phyloP scores from a whole-genome alignment of 768 basidiomycete genomes.

The Boletus reticuloceps region DNA sequence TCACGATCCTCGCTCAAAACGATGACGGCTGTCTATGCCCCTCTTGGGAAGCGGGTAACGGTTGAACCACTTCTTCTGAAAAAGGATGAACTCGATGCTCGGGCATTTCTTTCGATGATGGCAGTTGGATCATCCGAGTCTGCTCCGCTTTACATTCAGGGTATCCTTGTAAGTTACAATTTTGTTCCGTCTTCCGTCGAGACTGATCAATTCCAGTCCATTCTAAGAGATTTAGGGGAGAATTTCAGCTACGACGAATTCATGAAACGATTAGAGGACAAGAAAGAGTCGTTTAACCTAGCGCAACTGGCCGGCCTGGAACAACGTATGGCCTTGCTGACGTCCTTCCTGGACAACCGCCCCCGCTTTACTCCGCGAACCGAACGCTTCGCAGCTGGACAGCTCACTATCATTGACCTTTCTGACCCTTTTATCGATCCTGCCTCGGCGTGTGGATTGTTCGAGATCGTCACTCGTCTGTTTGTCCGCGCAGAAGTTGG shows the following conservation, averaged over 20 bases:
- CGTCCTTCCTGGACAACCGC: conserved; percentile 49
- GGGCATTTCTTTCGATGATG: conserved; percentile 75
- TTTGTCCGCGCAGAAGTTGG: conserved; percentile 60
- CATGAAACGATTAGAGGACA: conserved; percentile 40
- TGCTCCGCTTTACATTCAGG: conserved; percentile 69
- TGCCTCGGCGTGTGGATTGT: conserved; percentile 62
- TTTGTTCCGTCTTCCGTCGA: not conserved
- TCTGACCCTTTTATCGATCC: conserved; percentile 75
- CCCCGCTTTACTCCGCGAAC: not conserved
- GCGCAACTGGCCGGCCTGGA: conserved; percentile 54
- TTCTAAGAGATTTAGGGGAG: conserved; percentile 63
- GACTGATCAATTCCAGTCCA: conserved; percentile 38
- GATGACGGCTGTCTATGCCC: conserved; percentile 55
- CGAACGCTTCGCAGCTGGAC: conserved; percentile 51
- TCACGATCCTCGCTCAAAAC: conserved; percentile 60
- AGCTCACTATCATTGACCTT: conserved; percentile 65
- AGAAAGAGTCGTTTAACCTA: conserved; percentile 53
- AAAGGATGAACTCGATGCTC: conserved; percentile 62
- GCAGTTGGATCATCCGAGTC: conserved; percentile 58
- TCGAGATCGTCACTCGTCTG: conserved; percentile 64
- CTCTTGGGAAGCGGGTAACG: conserved; percentile 45
- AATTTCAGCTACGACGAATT: conserved; percentile 53
- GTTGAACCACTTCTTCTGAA: conserved; percentile 56
- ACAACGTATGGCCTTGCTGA: conserved; percentile 61
- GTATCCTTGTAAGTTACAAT: conserved; percentile 50